Percentiles rank a stretch among this genome's conserved stretches.
phyloP scores from a whole-genome alignment of 768 basidiomycete species.

The Ramaria sp. region DNA sequence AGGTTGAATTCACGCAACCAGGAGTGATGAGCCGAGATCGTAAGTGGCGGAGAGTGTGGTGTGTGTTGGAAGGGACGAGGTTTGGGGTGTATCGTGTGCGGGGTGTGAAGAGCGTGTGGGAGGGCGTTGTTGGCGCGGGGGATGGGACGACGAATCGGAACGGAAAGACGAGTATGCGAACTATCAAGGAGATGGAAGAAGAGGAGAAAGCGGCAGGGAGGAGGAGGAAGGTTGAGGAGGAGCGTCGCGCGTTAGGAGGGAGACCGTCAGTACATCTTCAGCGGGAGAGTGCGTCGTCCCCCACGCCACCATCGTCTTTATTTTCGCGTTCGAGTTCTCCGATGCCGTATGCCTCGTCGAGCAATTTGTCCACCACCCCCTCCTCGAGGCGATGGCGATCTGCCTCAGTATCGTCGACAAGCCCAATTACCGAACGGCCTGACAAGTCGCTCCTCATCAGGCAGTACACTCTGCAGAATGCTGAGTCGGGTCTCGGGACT shows the following conservation, averaged over 20 bases:
- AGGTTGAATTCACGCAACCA: conserved; percentile 84
- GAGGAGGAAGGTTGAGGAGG: conserved; percentile 14
- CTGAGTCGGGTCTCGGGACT: conserved; percentile 89
- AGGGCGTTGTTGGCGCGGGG: conserved; percentile 67
- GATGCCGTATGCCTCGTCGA: conserved; percentile 11
- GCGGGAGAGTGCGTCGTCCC: conserved; percentile 2
- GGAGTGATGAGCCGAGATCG: conserved; percentile 84
- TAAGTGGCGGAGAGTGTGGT: conserved; percentile 82
- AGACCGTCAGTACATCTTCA: not conserved
- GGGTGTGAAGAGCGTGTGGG: conserved; percentile 34
- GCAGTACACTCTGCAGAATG: conserved; percentile 74
- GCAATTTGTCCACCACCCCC: conserved; percentile 11
- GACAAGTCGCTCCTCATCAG: conserved; percentile 35
- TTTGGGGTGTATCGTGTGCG: conserved; percentile 61
- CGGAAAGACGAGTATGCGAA: conserved; percentile 6
- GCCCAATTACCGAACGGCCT: conserved; percentile 15
- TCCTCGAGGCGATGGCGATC: conserved; percentile 11
- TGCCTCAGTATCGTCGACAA: conserved; percentile 11
- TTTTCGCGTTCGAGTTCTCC: conserved; percentile 15
- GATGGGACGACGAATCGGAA: conserved; percentile 28
- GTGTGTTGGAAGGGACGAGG: conserved; percentile 87
- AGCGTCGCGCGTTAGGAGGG: conserved; percentile 10
- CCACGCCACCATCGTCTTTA: not conserved
- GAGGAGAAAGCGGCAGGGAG: conserved; percentile 19
- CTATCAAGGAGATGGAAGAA: conserved; percentile 19